Evolutionary conservation across 306 rosid genomes (phyloP).

Genomic region (Senna siamea): DNA sequence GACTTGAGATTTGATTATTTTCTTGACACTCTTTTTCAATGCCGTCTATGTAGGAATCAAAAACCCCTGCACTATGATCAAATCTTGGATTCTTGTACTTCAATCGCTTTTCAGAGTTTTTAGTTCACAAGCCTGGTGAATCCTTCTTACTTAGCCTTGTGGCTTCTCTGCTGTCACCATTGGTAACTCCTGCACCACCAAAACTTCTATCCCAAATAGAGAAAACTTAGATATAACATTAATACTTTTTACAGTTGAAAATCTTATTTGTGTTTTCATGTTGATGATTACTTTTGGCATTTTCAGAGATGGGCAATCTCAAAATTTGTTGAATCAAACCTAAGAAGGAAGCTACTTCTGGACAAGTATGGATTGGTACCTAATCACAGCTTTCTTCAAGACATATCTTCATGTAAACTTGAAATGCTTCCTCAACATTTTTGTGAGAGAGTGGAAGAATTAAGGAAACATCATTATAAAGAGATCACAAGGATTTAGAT

Average conservation of each 20-base stretch:
- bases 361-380: conserved; percentile 55
- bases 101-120: conserved; percentile 55
- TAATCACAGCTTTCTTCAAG: conserved; percentile 45
- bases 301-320: conserved; percentile 58
- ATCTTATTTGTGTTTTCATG: background rate
- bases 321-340: conserved; percentile 41
- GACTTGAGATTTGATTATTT: too few relatives aligned
- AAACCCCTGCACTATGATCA: conserved; percentile 55
- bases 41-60: conserved; percentile 36
- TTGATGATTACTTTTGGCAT: background rate
- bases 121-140: conserved; percentile 64
- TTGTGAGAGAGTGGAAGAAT: conserved; percentile 47
- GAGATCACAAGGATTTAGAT: conserved; percentile 47
- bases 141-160: conserved; percentile 38
- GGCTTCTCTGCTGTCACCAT: conserved; percentile 56
- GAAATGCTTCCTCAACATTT: conserved; percentile 45
- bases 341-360: conserved; percentile 56
- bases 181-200: conserved; percentile 43
- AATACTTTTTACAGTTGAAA: too few relatives aligned
- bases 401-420: conserved; percentile 40
- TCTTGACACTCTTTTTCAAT: background rate
- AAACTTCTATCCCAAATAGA: too few relatives aligned
- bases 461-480: conserved; percentile 55
- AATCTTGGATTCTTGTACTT: conserved; percentile 40
- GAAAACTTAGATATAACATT: too few relatives aligned